These are phyloP conservation scores for Mycena kentingensis DNA, from an alignment of 768 basidiomycete genomes.

Conservation along the genomic window DNA sequence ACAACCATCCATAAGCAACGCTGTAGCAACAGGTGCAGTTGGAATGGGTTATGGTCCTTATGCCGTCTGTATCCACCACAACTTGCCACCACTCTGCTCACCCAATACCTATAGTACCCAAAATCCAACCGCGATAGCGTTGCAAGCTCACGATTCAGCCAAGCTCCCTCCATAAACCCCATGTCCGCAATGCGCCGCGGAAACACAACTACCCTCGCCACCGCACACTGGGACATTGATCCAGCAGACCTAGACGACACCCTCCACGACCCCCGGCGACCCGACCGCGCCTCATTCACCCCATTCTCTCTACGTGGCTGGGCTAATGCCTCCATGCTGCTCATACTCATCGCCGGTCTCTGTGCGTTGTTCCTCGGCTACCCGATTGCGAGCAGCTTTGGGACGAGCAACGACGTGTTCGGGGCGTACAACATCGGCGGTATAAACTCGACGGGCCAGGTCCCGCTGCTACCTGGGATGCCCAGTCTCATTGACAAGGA, in stretches of 20 bases:
- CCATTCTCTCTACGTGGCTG: conserved; percentile 64
- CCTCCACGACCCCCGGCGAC: conserved; percentile 63
- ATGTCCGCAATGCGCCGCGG: not conserved
- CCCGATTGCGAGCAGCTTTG: conserved; percentile 51
- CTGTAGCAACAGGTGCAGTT: conserved; percentile 56
- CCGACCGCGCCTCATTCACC: conserved; percentile 39
- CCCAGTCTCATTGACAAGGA: conserved; percentile 74
- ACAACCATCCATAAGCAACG: conserved; percentile 42
- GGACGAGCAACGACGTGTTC: not conserved
- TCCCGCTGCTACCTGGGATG: conserved; percentile 58
- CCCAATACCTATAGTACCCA: conserved; percentile 40
- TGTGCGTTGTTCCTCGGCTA: conserved; percentile 72
- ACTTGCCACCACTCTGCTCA: not conserved
- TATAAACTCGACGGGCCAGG: conserved; percentile 72
- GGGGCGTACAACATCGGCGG: conserved; percentile 77
- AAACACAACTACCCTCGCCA: conserved; percentile 46
- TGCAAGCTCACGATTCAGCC: conserved; percentile 20
- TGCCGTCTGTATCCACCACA: conserved; percentile 39
- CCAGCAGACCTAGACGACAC: conserved; percentile 64
- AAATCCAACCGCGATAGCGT: conserved; percentile 20
- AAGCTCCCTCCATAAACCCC: conserved; percentile 11
- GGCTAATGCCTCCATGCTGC: conserved; percentile 58
- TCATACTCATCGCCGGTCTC: conserved; percentile 55
- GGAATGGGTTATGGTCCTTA: conserved; percentile 61
- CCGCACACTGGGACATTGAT: conserved; percentile 54